Evolutionary conservation across 345 rosid genomes (phyloP), one percentile per base, ranked within the genome.

Genomic region (Leavenworthia alabamica): DNA sequence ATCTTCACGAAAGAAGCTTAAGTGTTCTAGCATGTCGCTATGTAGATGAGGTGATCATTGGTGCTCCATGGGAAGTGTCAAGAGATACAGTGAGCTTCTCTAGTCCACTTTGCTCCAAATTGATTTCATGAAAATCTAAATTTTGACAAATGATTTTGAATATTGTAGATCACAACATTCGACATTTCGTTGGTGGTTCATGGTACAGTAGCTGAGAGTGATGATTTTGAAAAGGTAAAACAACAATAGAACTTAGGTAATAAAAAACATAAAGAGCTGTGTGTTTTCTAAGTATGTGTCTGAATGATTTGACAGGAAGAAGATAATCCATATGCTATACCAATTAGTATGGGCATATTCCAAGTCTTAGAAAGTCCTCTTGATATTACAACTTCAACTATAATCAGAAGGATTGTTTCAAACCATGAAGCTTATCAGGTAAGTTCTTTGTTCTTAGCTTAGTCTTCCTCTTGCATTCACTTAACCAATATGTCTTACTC

Each of bases 31-130:
- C 92, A 44, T 91, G 95, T 56, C 93, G 93, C 56, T 92, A 86
- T 73, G 98, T 92, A 61, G 98, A 92, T 77, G 98, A 92, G 78
- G 89, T 92, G 68, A 88, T 92, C 69, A 92, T 92, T 45, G 98
- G 98, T 58, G 95, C 98, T 44, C 98, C 98, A 50, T 88, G 89
- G 96, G 93, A 84, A 78, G 80, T 92, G 45, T 76, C 98, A 1
- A 83, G 47, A 77, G 98, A 92, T 77, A 81, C 88, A 86, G 98
- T 92, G 26, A 56, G 87, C 68, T 20, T 60, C 36, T 43, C 26
- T 57, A 17, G n/a, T n/a, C n/a, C 22, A 35, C 35, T 44, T 50
- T 32, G 16, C 60, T 27, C 35, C 54, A 15, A n/a, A 56, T 15
- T 41, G 4, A 11, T 31, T 48, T 37, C 37, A 22, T 6, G 41